Evolutionary conservation across 1,284 basidiomycete genomes (phyloP).

Genomic region (Boletus hoseneyae): DNA sequence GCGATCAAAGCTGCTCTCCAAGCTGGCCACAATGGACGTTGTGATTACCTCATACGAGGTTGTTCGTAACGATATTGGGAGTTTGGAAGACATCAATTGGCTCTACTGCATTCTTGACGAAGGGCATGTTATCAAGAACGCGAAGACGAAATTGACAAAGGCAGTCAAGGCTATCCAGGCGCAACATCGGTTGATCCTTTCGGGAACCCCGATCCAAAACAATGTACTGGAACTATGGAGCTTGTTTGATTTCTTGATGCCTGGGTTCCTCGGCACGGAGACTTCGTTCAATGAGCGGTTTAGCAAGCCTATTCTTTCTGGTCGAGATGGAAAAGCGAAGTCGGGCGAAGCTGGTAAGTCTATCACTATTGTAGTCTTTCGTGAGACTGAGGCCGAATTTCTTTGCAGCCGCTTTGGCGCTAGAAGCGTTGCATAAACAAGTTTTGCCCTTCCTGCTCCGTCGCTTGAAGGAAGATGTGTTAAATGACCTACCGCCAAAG

Average conservation of each 20-base stretch:
- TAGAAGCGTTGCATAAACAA: slow-evolving; percentile 98
- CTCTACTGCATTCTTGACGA: slow-evolving; percentile 98
- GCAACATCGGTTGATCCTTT: slow-evolving; percentile 91
- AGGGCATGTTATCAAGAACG: slow-evolving; percentile 98
- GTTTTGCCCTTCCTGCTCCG: slow-evolving; percentile 98
- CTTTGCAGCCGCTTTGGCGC: slow-evolving; percentile 75
- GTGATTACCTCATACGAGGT: slow-evolving; percentile 98
- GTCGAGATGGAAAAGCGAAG: slow-evolving; percentile 93
- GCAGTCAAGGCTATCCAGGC: slow-evolving; percentile 92
- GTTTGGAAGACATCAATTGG: slow-evolving; percentile 78
- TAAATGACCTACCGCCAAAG: slow-evolving; percentile 96
- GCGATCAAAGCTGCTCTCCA: slow-evolving; percentile 68
- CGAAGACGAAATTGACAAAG: slow-evolving; percentile 96
- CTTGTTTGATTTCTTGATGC: slow-evolving; percentile 99
- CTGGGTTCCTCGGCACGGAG: slow-evolving; percentile 95
- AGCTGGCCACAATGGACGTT: slow-evolving; percentile 74
- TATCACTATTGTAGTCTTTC: background rate
- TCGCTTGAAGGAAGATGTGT: slow-evolving; percentile 95
- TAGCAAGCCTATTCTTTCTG: slow-evolving; percentile 93
- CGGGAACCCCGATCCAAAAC: slow-evolving; percentile 99
- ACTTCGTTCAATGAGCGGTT: slow-evolving; percentile 95
- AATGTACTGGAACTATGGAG: slow-evolving; percentile 99
- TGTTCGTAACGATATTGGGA: slow-evolving; percentile 90
- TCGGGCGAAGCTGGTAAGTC: slow-evolving; percentile 87
- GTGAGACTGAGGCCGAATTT: slow-evolving; percentile 3